Conservation (phyloP, 192 early-diverging fungal species). For the Obelidium mucronatum region DNA sequence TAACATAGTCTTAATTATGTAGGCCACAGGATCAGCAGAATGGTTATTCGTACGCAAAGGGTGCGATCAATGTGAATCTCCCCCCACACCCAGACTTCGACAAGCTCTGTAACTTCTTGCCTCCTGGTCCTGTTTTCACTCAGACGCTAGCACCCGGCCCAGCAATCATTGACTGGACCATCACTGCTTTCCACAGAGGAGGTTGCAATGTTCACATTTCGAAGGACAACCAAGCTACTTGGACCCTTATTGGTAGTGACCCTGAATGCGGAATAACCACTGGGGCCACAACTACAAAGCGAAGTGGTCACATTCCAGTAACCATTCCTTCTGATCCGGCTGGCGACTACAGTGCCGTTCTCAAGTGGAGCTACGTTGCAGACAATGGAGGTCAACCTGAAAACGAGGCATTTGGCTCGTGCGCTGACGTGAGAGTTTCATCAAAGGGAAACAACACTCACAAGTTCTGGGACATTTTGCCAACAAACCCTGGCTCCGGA, state of each 20-base stretch:
- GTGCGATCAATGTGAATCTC: constrained; percentile 18
- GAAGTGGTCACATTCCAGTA: constrained; percentile 5
- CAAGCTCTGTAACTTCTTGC: constrained; percentile 14
- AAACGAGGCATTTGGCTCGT: constrained; percentile 17
- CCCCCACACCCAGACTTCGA: not conserved
- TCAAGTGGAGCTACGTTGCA: constrained; percentile 7
- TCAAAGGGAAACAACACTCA: not conserved
- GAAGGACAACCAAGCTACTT: constrained; percentile 9
- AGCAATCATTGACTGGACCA: constrained; percentile 10
- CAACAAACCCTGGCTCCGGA: not conserved
- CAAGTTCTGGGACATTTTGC: not conserved
- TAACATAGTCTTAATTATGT: too few species aligned
- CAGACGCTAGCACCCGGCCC: constrained; percentile 4
- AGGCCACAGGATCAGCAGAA: constrained; percentile 15
- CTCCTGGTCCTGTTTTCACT: constrained; percentile 18
- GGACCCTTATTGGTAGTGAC: not conserved
- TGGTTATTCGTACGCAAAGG: constrained; percentile 13
- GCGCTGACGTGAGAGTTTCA: not conserved
- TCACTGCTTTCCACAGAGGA: not conserved
- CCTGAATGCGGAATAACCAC: not conserved
- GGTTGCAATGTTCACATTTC: constrained; percentile 4
- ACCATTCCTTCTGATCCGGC: not conserved
- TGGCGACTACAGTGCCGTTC: not conserved
- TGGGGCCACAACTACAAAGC: not conserved
- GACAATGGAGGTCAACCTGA: constrained; percentile 20